Percentiles rank a stretch among this genome's conserved stretches.
Conservation (phyloP, 352 stramenopile species). For the Phytophthora pseudosyringae region DNA sequence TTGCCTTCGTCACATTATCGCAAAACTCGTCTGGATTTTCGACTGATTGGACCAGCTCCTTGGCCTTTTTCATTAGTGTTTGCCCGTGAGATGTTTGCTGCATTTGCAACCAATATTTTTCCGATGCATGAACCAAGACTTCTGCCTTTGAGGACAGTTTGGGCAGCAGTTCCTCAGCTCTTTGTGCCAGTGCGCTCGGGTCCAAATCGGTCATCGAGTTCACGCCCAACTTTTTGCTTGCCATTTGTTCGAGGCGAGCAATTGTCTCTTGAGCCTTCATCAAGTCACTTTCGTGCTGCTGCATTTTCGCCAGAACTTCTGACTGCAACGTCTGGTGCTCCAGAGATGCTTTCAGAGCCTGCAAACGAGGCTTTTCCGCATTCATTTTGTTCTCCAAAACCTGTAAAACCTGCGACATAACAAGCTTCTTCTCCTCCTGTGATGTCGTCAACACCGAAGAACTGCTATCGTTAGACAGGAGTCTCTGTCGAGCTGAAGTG, state of each 20-base stretch:
- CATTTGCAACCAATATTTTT: conserved; percentile 75
- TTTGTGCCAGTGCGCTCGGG: conserved; percentile 57
- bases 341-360: conserved; percentile 47
- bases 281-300: conserved; percentile 67
- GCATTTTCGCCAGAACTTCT: conserved; percentile 56
- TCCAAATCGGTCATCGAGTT: conserved; percentile 63
- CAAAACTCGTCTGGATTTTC: conserved; percentile 80
- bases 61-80: conserved; percentile 69
- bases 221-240: conserved; percentile 67
- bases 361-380: conserved; percentile 47
- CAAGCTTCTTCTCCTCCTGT: conserved; percentile 49
- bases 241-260: conserved; percentile 58
- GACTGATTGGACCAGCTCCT: conserved; percentile 72
- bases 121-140: conserved; percentile 62
- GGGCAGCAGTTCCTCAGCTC: conserved; percentile 71
- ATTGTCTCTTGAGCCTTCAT: conserved; percentile 65
- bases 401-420: conserved; percentile 72
- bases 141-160: conserved; percentile 60
- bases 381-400: conserved; percentile 61
- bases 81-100: conserved; percentile 77
- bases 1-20: conserved; percentile 73
- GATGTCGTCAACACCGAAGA: conserved; percentile 15
- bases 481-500: conserved; percentile 29
- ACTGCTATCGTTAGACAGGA: conserved; percentile 18
- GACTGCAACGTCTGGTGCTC: conserved; percentile 50